Conservation (phyloP, 805 yeast species). For the Helenozyma baotianmanensis region DNA sequence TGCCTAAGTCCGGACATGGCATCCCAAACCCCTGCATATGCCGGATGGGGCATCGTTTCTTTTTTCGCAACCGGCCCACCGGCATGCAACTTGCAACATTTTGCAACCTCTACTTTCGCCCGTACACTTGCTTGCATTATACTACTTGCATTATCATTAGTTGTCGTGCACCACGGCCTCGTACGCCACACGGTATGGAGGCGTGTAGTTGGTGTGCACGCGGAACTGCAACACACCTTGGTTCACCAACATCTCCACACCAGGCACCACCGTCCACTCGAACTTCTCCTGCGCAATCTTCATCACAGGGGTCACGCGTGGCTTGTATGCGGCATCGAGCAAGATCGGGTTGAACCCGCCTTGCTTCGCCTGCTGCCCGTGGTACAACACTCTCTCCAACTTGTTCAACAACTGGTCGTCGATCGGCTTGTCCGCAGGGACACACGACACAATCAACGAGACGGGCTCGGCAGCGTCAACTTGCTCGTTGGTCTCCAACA, state of each 20-base stretch:
- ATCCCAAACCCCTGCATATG: no score
- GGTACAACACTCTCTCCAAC: slow-evolving; percentile 44
- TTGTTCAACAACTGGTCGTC: slow-evolving; percentile 47
- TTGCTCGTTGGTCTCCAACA: slow-evolving; percentile 48
- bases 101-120: no score
- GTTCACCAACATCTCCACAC: slow-evolving; percentile 85
- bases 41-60: no score
- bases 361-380: slow-evolving; percentile 27
- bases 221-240: slow-evolving; percentile 90
- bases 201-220: slow-evolving; percentile 63
- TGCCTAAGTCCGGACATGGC: no score
- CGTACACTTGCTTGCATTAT: no score
- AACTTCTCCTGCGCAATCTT: slow-evolving; percentile 55
- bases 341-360: slow-evolving; percentile 50
- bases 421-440: slow-evolving; percentile 76
- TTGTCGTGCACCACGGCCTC: slow-evolving; percentile 48
- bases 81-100: no score
- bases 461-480: slow-evolving; percentile 43
- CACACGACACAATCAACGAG: slow-evolving; percentile 67
- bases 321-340: slow-evolving; percentile 94
- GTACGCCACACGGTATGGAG: slow-evolving; percentile 60
- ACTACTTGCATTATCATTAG: no score
- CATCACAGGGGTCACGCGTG: slow-evolving; percentile 84
- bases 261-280: slow-evolving; percentile 82
- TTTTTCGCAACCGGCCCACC: no score